These are phyloP conservation scores for Dioszegia hungarica DNA, from an alignment of 768 basidiomycete genomes.

Conservation along the genomic window DNA sequence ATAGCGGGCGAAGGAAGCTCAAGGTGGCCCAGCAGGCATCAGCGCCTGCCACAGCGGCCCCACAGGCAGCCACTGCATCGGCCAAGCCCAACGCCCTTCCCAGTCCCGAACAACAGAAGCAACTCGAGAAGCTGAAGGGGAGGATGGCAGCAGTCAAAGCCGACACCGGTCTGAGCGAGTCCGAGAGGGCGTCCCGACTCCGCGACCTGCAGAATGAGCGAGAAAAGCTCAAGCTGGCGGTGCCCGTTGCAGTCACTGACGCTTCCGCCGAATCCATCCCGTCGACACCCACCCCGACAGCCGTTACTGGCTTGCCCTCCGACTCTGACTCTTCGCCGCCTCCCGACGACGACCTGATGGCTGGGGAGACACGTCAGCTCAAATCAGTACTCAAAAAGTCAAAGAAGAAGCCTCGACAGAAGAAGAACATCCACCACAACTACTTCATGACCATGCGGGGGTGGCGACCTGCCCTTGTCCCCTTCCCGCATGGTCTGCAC, in stretches of 20 bases:
- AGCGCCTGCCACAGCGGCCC: too few relatives aligned
- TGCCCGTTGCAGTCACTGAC: neutral
- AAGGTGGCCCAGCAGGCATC: too few relatives aligned
- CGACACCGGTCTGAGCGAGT: neutral
- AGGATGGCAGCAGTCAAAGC: neutral
- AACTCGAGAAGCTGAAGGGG: neutral
- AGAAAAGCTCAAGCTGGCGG: neutral
- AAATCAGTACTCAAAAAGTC: slow-evolving; percentile 38
- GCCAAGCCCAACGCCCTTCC: neutral
- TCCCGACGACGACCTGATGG: slow-evolving; percentile 30
- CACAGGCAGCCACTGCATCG: neutral
- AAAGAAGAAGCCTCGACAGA: slow-evolving; percentile 33
- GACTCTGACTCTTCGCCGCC: neutral
- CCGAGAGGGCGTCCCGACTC: neutral
- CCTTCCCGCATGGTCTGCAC: slow-evolving; percentile 41
- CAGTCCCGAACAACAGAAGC: neutral
- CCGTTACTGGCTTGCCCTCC: neutral
- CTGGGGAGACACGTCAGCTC: slow-evolving; percentile 35
- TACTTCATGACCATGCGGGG: slow-evolving; percentile 44
- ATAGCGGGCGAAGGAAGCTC: neutral
- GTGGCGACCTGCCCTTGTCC: slow-evolving; percentile 29
- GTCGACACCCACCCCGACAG: neutral
- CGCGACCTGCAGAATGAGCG: neutral
- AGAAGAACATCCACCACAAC: slow-evolving; percentile 38
- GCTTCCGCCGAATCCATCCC: neutral